Conservation (phyloP, 768 basidiomycete genomes). For the Omphalotus guepiniiformis region DNA sequence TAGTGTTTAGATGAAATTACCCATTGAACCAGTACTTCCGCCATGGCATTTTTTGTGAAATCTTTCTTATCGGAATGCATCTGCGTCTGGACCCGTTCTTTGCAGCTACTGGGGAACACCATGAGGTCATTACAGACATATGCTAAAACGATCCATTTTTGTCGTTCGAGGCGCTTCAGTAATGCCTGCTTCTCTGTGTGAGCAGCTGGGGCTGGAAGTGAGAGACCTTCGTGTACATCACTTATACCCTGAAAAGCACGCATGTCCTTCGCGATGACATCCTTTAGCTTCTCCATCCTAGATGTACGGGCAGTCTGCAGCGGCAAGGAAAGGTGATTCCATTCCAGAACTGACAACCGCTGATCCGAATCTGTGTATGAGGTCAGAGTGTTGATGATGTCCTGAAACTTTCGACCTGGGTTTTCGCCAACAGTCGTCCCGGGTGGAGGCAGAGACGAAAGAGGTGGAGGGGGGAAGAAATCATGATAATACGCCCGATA, state of each 20-base stretch:
- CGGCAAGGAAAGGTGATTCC: background rate
- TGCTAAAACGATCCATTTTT: background rate
- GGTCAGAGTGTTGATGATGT: background rate
- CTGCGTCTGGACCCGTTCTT: background rate
- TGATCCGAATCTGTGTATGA: background rate
- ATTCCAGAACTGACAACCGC: background rate
- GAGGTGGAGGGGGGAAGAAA: background rate
- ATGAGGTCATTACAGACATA: slow-evolving; percentile 3
- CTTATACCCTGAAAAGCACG: background rate
- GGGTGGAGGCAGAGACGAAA: background rate
- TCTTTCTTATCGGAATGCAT: too few species aligned
- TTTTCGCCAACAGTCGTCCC: background rate
- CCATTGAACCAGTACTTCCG: background rate
- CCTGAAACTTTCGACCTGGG: background rate
- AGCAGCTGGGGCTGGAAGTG: background rate
- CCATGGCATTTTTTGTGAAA: background rate
- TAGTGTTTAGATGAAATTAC: background rate
- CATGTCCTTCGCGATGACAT: background rate
- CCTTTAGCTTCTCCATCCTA: background rate
- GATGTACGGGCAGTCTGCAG: background rate
- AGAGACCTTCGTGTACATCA: background rate
- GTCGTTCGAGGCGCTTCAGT: background rate
- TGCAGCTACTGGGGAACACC: background rate
- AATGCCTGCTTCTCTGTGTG: background rate
- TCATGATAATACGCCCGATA: background rate